Base-by-base conservation (phyloP, 2,329 filamentous ascomycete genomes). In the Dendryphion nanum region DNA sequence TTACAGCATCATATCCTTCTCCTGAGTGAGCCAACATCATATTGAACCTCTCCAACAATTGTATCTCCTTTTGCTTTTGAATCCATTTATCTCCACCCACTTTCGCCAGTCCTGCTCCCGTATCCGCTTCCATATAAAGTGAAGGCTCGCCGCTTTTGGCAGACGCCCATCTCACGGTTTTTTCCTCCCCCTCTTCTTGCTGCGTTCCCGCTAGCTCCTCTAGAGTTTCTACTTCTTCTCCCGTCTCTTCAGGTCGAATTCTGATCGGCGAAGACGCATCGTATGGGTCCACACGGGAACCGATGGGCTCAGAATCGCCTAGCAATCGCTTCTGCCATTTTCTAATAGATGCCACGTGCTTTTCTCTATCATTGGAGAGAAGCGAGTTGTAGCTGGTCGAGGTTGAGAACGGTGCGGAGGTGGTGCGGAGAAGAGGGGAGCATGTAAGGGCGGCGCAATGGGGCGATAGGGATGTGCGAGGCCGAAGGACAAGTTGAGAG, bases 71-170 rank as follows among this genome's bases (percentile, higher is more conserved):
- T 18, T 12, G 16, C 16, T 33, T 10, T 33, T 19, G 8, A 21
- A 33, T 21, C 31, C 31, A 33, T 15, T 33, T 15, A 12, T 33
- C 15, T 20, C 10, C 12, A 6, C 31, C 31, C 7, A 33, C 18
- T 20, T 16, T 33, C 15, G 16, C 12, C 12, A 33, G 31, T 10
- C 73, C 74, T 37, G 77, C 64, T 74, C 76, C 78, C 3, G 64
- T 72, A 21, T 57, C 57, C 18, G 76, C 71, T 14, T 67, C 67
- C 35, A 65, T 53, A 58, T 79, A 79, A 6, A 15, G 33, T 7
- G 17, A 3, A 29, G 19, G 18, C n/a, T 41, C 38, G 14, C 13
- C 35, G 20, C 60, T 12, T 18, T 35, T 2, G 37, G 31, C 28
- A n/a, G n/a, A n/a, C n/a, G n/a, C n/a, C n/a, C n/a, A n/a, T n/a